Base-by-base conservation (phyloP, 2,329 filamentous ascomycete genomes). In the Fusarium sp. region DNA sequence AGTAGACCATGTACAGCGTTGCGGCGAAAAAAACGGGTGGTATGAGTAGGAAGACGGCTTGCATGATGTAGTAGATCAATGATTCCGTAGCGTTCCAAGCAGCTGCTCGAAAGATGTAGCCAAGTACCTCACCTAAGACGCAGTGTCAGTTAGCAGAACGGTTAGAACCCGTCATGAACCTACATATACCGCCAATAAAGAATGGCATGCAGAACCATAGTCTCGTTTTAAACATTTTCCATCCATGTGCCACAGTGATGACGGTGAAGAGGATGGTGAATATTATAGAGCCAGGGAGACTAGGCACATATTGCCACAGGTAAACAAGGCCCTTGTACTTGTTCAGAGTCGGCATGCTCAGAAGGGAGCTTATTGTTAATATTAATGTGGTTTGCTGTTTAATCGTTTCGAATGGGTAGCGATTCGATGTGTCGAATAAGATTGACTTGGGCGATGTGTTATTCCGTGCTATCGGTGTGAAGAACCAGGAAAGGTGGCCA, bases 121-220 rank as follows among this genome's bases (percentile, higher is more conserved):
- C 75, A 1, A 76, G 11, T 4, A 67, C 64, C 54, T 75, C 63
- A 3, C 47, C 74, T 76, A 2, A 0, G 11, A 0, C 20, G n/a
- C 0, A 6, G 2, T 8, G 6, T 45, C 20, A 45, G 15, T 17
- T 6, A 1, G 5, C 6, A 3, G 38, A 12, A 40, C 6, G 11
- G 9, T 20, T 20, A 3, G n/a, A 20, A 10, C 11, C 2, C 0
- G 0, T 2, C 1, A 2, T 11, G 25, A 1, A 10, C 87, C 32
- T 81, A 87, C 87, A 85, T 4, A 84, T 27, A 1, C 84, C 85
- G 0, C 87, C 87, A 2, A 87, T 72, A 17, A 85, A 71, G 62
- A 89, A 84, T 0, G 85, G 82, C 1, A 84, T 79, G 67, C 87
- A 87, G 73, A 87, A 90, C 83, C 86, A 88, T 12, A 84, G 85